phyloP scores from a whole-genome alignment of 306 rosid genomes.

The Astragalus glycyphyllos region DNA sequence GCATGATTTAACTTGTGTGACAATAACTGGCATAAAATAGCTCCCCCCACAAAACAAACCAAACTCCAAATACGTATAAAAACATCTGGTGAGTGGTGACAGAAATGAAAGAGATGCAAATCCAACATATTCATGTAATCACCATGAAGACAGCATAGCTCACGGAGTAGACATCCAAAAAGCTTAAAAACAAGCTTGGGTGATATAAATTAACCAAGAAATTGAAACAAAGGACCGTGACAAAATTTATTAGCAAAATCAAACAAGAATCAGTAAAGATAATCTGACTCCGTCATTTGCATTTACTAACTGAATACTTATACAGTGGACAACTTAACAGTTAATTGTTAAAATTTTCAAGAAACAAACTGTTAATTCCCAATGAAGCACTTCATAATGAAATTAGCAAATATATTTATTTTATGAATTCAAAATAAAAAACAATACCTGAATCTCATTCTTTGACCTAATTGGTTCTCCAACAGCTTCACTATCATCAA shows the following conservation, averaged over 20 bases:
- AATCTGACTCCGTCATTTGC: not conserved
- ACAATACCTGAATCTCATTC: slow-evolving; percentile 75
- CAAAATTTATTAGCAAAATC: slow-evolving; percentile 5
- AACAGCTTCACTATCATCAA: slow-evolving; percentile 35
- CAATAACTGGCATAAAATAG: not conserved
- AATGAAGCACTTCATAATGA: not conserved
- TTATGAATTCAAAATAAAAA: not conserved
- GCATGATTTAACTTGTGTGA: not conserved
- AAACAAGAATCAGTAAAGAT: not conserved
- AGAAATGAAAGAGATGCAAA: not conserved
- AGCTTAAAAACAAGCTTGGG: not conserved
- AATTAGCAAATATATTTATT: not conserved
- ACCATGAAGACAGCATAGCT: slow-evolving; percentile 12
- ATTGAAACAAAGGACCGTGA: not conserved
- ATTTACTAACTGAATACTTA: not conserved
- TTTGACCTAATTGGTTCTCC: slow-evolving; percentile 67
- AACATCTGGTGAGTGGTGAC: not conserved
- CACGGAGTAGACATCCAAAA: not conserved
- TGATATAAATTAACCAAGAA: not conserved
- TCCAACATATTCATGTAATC: slow-evolving; percentile 3
- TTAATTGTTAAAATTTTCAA: too few species aligned
- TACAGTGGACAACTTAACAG: not conserved
- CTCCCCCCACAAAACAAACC: not conserved
- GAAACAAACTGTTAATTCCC: not conserved
- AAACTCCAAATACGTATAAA: slow-evolving; percentile 8